Conservation (phyloP, 2,329 filamentous ascomycete genomes). For the Podosphaera fusca region DNA sequence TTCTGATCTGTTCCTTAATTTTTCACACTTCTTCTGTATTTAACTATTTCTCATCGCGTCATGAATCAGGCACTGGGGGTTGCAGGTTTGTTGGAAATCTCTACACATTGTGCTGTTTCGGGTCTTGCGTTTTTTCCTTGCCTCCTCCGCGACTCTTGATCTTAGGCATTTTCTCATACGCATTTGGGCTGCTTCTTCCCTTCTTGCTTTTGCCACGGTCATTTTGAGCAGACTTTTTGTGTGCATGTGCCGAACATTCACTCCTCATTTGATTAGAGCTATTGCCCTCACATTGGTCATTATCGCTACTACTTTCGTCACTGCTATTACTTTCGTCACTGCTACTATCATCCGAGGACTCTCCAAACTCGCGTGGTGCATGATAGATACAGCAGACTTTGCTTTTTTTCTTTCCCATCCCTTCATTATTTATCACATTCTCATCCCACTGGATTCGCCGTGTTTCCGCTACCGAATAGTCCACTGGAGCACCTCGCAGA, state of each 20-base stretch:
- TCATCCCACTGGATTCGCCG: slow-evolving; percentile 77
- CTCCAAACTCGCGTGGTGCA: slow-evolving; percentile 55
- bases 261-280: slow-evolving; percentile 7
- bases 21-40: too few relatives aligned
- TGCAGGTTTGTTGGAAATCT: too few relatives aligned
- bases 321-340: slow-evolving; percentile 19
- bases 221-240: slow-evolving; percentile 6
- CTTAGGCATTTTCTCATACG: slow-evolving; percentile 56
- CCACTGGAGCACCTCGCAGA: slow-evolving; percentile 11
- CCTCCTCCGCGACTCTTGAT: slow-evolving; percentile 18
- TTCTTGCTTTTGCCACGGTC: slow-evolving; percentile 20
- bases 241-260: slow-evolving; percentile 11
- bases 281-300: slow-evolving; percentile 13
- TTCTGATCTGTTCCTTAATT: too few relatives aligned
- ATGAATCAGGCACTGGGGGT: too few relatives aligned
- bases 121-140: too few relatives aligned
- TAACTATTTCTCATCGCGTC: too few relatives aligned
- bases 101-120: too few relatives aligned
- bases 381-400: slow-evolving; percentile 99
- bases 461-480: slow-evolving; percentile 3
- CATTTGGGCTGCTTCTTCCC: slow-evolving; percentile 43
- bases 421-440: slow-evolving; percentile 86
- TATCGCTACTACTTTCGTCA: slow-evolving; percentile 21
- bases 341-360: slow-evolving; percentile 50
- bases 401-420: slow-evolving; percentile 75